These are phyloP conservation scores for Venturia aucupariae DNA, from an alignment of 2,329 filamentous ascomycete genomes.

Conservation along the genomic window DNA sequence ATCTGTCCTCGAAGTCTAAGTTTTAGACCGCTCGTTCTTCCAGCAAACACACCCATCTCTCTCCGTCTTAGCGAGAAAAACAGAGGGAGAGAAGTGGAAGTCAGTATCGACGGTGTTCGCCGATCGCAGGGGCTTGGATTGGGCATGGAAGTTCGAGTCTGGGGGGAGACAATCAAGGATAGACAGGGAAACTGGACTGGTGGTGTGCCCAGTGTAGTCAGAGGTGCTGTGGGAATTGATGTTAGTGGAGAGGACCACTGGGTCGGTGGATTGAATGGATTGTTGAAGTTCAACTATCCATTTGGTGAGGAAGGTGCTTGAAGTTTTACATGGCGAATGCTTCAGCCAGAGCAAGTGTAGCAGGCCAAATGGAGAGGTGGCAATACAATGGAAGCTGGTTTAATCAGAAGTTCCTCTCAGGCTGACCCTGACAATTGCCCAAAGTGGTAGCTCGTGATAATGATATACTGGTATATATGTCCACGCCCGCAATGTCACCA, in stretches of 20 bases:
- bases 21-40: slow-evolving; percentile 84
- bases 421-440: no score
- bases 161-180: slow-evolving; percentile 65
- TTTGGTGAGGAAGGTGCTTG: slow-evolving; percentile 51
- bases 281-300: slow-evolving; percentile 95
- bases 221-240: slow-evolving; percentile 39
- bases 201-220: slow-evolving; percentile 86
- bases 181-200: slow-evolving; percentile 50
- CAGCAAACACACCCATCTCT: slow-evolving; percentile 74
- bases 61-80: slow-evolving; percentile 64
- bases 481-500: neutral
- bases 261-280: slow-evolving; percentile 87
- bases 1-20: slow-evolving; percentile 89
- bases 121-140: slow-evolving; percentile 33
- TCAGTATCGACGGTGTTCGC: slow-evolving; percentile 40
- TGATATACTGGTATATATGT: neutral
- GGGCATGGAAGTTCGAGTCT: slow-evolving; percentile 69
- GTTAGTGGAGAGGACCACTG: slow-evolving; percentile 68
- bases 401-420: no score
- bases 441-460: no score
- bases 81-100: slow-evolving; percentile 39
- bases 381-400: no score
- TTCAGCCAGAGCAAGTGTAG: neutral
- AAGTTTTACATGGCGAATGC: neutral
- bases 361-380: no score